Evolutionary conservation across 2,329 filamentous ascomycete genomes (phyloP).

Genomic region (Emmonsiellopsis sp.): DNA sequence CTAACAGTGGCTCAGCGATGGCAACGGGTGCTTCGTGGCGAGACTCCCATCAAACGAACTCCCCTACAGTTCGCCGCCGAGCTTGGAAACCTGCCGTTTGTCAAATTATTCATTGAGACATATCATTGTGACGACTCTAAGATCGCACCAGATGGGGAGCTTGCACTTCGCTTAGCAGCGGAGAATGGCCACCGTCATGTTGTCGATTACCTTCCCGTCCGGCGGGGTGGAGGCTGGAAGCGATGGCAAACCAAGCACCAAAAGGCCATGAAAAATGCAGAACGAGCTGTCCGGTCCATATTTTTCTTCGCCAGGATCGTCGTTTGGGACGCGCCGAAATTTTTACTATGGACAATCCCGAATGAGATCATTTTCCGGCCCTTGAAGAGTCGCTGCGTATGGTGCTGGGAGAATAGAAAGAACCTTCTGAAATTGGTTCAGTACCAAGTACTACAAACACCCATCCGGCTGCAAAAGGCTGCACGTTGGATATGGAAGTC

Average conservation of each 20-base stretch:
- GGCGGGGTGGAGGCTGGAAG: slow-evolving; percentile 1
- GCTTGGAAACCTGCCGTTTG: slow-evolving; percentile 1
- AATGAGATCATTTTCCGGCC: background rate
- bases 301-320: background rate
- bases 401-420: slow-evolving; percentile 2
- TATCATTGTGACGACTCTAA: slow-evolving; percentile 3
- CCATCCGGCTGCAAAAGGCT: background rate
- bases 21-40: background rate
- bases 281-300: background rate
- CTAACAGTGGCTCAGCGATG: background rate
- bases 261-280: background rate
- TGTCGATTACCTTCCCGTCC: slow-evolving; percentile 1
- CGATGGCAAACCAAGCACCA: background rate
- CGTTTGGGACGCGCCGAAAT: background rate
- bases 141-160: slow-evolving; percentile 2
- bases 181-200: slow-evolving; percentile 2
- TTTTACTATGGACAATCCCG: background rate
- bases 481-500: background rate
- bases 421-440: background rate
- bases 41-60: background rate
- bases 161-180: slow-evolving; percentile 2
- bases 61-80: background rate
- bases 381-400: background rate
- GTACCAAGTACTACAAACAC: background rate
- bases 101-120: slow-evolving; percentile 3